Conservation (phyloP, 352 stramenopile genomes). For the Pythium rishiriense region DNA sequence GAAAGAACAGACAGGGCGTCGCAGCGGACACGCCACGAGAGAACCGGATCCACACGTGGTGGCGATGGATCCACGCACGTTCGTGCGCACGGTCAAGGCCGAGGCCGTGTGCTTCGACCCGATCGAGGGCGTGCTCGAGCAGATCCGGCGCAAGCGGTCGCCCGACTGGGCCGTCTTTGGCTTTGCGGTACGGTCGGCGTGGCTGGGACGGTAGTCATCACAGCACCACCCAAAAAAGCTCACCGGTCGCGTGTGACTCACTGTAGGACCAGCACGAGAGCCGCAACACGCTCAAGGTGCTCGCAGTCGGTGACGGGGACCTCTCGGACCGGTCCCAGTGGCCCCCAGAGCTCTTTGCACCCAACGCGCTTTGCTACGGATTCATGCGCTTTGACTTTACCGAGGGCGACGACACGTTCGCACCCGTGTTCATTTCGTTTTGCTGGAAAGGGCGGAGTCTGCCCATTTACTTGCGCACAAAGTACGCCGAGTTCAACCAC, state of each 20-base stretch:
- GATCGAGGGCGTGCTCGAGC: constrained; percentile 68
- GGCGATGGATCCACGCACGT: constrained; percentile 66
- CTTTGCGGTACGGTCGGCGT: constrained; percentile 57
- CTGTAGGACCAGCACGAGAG: constrained; percentile 72
- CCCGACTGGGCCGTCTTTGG: constrained; percentile 75
- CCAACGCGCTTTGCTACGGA: constrained; percentile 81
- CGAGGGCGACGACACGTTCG: constrained; percentile 49
- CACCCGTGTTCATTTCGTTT: constrained; percentile 79
- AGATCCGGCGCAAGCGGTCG: constrained; percentile 63
- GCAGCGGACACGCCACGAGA: too few relatives aligned
- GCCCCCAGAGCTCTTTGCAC: constrained; percentile 75
- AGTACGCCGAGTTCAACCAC: constrained; percentile 89
- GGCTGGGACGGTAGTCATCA: too few relatives aligned
- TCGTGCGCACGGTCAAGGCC: constrained; percentile 81
- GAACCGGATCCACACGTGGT: not conserved
- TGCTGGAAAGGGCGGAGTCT: constrained; percentile 89
- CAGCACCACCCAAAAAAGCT: not conserved
- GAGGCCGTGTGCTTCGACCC: constrained; percentile 77
- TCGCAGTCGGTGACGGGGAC: constrained; percentile 62
- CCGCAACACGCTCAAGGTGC: constrained; percentile 76
- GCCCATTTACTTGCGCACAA: constrained; percentile 83
- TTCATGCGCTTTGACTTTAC: constrained; percentile 62
- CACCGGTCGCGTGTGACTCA: not conserved
- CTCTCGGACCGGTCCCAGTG: constrained; percentile 75
- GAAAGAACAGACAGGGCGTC: too few relatives aligned